Evolutionary conservation across 352 stramenopile genomes (phyloP).

Genomic region (Phytopythium ostracodes): DNA sequence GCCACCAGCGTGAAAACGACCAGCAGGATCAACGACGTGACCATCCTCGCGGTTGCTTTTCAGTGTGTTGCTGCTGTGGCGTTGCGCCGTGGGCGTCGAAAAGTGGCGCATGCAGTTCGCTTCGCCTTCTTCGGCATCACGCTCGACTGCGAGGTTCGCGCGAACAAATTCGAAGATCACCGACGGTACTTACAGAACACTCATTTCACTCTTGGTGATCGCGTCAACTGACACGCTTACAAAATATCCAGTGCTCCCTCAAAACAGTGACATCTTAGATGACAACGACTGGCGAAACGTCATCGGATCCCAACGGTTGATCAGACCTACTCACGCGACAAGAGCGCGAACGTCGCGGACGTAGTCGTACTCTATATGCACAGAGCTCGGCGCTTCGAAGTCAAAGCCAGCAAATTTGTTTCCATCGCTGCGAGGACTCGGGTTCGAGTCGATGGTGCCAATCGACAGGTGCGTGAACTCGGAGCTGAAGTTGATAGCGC

Average conservation of each 20-base stretch:
- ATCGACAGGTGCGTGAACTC: slow-evolving; percentile 79
- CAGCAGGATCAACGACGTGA: slow-evolving; percentile 18
- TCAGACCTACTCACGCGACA: not conserved
- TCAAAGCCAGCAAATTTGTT: slow-evolving; percentile 89
- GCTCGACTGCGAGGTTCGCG: too few relatives aligned
- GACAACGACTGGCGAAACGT: not conserved
- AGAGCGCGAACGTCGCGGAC: slow-evolving; percentile 24
- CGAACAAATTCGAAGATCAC: too few relatives aligned
- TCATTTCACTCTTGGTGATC: not conserved
- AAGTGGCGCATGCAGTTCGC: not conserved
- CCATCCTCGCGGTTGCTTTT: slow-evolving; percentile 1
- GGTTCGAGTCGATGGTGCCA: slow-evolving; percentile 12
- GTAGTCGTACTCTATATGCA: slow-evolving; percentile 59
- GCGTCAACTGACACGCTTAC: not conserved
- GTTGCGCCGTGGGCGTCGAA: not conserved
- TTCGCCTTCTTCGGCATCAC: not conserved
- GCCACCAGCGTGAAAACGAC: slow-evolving; percentile 31
- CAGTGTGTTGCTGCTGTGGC: not conserved
- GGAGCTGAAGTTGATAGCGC: slow-evolving; percentile 81
- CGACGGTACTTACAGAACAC: too few relatives aligned
- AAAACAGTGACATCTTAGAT: not conserved
- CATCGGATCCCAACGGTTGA: not conserved
- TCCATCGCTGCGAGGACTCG: slow-evolving; percentile 13
- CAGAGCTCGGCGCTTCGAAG: slow-evolving; percentile 50
- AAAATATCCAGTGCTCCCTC: slow-evolving; percentile 1